A percentile compares a stretch with the other conserved stretches of the same genome.
phyloP scores from a whole-genome alignment of 768 basidiomycete species.

The Russula griseocarnosa region DNA sequence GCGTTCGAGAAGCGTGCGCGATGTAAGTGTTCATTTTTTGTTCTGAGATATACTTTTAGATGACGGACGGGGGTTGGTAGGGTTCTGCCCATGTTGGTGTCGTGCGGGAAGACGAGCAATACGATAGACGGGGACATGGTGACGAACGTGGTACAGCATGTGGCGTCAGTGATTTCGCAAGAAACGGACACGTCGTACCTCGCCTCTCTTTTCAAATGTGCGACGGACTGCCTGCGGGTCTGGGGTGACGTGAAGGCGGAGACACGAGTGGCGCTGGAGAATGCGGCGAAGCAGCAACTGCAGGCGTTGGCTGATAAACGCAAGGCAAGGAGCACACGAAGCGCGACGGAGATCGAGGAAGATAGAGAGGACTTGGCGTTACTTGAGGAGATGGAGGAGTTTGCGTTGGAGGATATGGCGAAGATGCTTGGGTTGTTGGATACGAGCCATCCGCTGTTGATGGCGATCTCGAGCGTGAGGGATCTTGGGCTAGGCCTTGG shows the following conservation, averaged over 20 bases:
- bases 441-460: slow-evolving; percentile 55
- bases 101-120: slow-evolving; percentile 61
- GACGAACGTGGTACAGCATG: slow-evolving; percentile 62
- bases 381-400: slow-evolving; percentile 80
- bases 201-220: slow-evolving; percentile 68
- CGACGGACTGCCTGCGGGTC: slow-evolving; percentile 57
- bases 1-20: slow-evolving; percentile 73
- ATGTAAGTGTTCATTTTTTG: slow-evolving; percentile 46
- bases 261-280: slow-evolving; percentile 51
- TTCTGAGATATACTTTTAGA: neutral
- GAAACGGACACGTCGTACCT: slow-evolving; percentile 77
- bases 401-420: slow-evolving; percentile 74
- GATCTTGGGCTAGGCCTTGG: slow-evolving; percentile 53
- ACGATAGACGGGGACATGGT: slow-evolving; percentile 41
- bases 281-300: slow-evolving; percentile 70
- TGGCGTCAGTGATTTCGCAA: slow-evolving; percentile 52
- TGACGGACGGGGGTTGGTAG: slow-evolving; percentile 37
- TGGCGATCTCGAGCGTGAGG: slow-evolving; percentile 67
- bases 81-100: slow-evolving; percentile 65
- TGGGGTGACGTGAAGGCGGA: slow-evolving; percentile 53
- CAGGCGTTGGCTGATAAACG: slow-evolving; percentile 65
- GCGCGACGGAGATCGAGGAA: slow-evolving; percentile 38
- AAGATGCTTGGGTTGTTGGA: slow-evolving; percentile 58
- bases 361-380: slow-evolving; percentile 68
- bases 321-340: slow-evolving; percentile 47